Conservation (phyloP, 805 yeast genomes). For the Scheffersomyces amazonensis region DNA sequence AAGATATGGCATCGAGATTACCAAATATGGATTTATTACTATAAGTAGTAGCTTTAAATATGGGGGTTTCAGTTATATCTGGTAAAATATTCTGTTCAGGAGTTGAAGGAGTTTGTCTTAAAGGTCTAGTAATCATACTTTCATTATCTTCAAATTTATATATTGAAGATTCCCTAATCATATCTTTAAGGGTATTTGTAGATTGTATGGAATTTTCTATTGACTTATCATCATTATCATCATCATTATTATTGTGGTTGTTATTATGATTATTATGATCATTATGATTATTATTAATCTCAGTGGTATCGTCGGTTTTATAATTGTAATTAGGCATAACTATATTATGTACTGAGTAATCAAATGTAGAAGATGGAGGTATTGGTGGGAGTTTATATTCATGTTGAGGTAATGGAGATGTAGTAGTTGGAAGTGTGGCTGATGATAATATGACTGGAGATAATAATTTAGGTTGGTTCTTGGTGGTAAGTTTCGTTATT, state of each 20-base stretch:
- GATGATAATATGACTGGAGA: neutral
- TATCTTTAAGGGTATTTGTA: neutral
- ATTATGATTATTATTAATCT: no score
- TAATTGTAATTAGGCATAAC: neutral
- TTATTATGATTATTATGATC: no score
- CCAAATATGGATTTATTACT: neutral
- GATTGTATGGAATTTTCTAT: neutral
- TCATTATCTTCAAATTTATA: neutral
- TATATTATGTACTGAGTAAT: neutral
- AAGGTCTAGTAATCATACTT: neutral
- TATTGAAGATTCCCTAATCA: neutral
- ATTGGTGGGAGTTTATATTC: neutral
- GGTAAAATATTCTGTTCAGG: neutral
- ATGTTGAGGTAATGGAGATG: neutral
- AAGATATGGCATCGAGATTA: conserved; percentile 6
- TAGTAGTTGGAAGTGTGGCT: neutral
- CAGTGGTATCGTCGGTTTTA: neutral
- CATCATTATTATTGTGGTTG: no score
- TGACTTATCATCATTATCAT: neutral
- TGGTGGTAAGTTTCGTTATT: neutral
- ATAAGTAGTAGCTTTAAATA: neutral
- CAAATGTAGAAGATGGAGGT: no score
- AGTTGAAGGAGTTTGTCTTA: neutral
- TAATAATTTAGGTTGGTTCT: neutral
- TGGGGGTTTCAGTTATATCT: neutral